Percentiles rank a stretch among this genome's conserved stretches.
Evolutionary conservation across 2,329 filamentous ascomycete species (phyloP).

Genomic region (Cladosporium sp.): DNA sequence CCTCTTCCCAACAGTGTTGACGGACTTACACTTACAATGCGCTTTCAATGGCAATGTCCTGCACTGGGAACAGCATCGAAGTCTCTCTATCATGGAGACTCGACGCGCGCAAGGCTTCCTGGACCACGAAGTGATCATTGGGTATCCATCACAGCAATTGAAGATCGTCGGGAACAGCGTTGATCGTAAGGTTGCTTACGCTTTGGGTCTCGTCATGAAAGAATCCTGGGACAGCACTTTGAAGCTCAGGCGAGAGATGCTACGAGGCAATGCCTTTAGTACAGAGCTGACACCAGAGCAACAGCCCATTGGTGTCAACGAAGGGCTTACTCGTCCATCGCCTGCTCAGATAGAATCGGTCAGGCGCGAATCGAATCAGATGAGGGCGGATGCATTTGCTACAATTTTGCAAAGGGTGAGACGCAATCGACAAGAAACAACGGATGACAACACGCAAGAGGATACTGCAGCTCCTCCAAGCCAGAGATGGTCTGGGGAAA

Average conservation of each 20-base stretch:
- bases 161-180: constrained; percentile 74
- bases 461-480: too few relatives aligned
- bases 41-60: constrained; percentile 51
- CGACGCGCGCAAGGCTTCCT: constrained; percentile 66
- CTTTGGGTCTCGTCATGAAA: constrained; percentile 60
- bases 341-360: neutral
- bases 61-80: constrained; percentile 64
- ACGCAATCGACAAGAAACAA: neutral
- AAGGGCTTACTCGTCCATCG: neutral
- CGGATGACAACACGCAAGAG: too few relatives aligned
- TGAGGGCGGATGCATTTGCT: neutral
- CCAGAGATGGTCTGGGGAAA: neutral
- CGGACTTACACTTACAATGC: constrained; percentile 49
- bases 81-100: constrained; percentile 62
- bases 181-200: constrained; percentile 62
- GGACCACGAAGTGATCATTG: constrained; percentile 67
- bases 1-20: constrained; percentile 62
- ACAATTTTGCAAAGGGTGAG: neutral
- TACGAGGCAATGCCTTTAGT: neutral
- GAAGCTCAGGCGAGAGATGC: neutral
- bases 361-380: neutral
- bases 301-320: neutral
- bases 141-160: constrained; percentile 52
- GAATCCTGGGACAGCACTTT: constrained; percentile 46
- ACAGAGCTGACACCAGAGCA: neutral